phyloP scores from a whole-genome alignment of 1,139 yeast genomes.

The Komagataea norvegica region DNA sequence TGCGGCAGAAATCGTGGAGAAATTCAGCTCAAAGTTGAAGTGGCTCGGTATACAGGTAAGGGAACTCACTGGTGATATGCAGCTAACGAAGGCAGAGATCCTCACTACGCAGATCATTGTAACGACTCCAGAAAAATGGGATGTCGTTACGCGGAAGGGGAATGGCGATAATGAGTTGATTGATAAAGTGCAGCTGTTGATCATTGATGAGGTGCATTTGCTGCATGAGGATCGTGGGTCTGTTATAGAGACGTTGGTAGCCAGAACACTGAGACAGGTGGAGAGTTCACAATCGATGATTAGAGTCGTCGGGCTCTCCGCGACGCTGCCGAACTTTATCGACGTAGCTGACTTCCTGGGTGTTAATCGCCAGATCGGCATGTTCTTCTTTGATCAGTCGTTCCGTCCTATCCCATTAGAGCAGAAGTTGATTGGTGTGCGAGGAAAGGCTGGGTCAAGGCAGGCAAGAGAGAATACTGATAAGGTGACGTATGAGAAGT shows the following conservation, averaged over 20 bases:
- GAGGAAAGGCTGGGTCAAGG: slow-evolving; percentile 75
- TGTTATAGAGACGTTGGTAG: slow-evolving; percentile 91
- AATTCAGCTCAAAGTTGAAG: slow-evolving; percentile 68
- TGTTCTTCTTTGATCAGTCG: slow-evolving; percentile 90
- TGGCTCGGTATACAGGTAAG: slow-evolving; percentile 86
- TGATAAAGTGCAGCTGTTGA: slow-evolving; percentile 74
- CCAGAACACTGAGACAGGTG: slow-evolving; percentile 90
- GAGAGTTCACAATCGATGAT: slow-evolving; percentile 93
- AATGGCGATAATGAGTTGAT: slow-evolving; percentile 81
- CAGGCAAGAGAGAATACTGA: slow-evolving; percentile 77
- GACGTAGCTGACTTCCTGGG: slow-evolving; percentile 96
- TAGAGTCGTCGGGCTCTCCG: slow-evolving; percentile 93
- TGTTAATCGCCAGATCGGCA: slow-evolving; percentile 82
- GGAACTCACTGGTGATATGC: slow-evolving; percentile 97
- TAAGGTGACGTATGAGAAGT: slow-evolving; percentile 69
- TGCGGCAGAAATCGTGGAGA: slow-evolving; percentile 96
- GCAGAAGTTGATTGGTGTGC: slow-evolving; percentile 82
- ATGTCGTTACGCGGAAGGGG: slow-evolving; percentile 88
- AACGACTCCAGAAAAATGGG: slow-evolving; percentile 99
- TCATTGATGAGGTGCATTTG: slow-evolving; percentile 94
- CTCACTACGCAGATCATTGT: slow-evolving; percentile 84
- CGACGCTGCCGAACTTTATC: slow-evolving; percentile 87
- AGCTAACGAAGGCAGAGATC: slow-evolving; percentile 78
- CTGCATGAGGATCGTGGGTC: slow-evolving; percentile 98
- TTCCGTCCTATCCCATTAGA: slow-evolving; percentile 93